Percentiles rank a stretch among this genome's conserved stretches.
These are phyloP conservation scores for Borovskyia barvae DNA, from an alignment of 208 protist genomes.

Conservation along the genomic window DNA sequence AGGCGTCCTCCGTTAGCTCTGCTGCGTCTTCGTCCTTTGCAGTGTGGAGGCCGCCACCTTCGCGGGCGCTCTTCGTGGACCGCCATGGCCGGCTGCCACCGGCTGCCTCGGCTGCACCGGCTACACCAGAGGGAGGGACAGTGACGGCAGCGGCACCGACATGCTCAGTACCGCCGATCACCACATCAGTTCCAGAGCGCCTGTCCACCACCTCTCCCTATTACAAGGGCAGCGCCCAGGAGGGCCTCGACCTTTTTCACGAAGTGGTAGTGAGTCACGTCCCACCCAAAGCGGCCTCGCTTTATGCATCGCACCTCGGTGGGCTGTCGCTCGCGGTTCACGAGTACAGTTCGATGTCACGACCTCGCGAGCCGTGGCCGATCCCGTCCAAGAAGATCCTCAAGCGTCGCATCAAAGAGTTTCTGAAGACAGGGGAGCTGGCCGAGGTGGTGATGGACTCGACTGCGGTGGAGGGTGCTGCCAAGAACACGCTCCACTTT, in stretches of 20 bases:
- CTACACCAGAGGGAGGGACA: neutral
- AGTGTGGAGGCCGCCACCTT: slow-evolving; percentile 10
- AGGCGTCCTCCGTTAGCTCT: neutral
- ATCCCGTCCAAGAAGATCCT: slow-evolving; percentile 20
- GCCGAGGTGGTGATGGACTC: slow-evolving; percentile 42
- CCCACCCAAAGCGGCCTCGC: slow-evolving; percentile 33
- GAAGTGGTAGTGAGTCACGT: slow-evolving; percentile 61
- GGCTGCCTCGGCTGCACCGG: neutral
- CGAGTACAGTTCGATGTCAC: slow-evolving; percentile 76
- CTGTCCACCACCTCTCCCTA: neutral
- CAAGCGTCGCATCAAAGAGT: slow-evolving; percentile 33
- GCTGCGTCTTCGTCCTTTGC: slow-evolving; percentile 13
- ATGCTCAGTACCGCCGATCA: neutral
- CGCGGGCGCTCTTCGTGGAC: slow-evolving; percentile 24
- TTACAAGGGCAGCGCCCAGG: slow-evolving; percentile 38
- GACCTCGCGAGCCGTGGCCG: slow-evolving; percentile 48
- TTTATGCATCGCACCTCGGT: slow-evolving; percentile 70
- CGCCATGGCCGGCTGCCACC: slow-evolving; percentile 21
- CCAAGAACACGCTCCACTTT: too few species aligned
- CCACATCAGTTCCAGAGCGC: neutral
- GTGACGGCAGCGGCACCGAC: neutral
- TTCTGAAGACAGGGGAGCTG: slow-evolving; percentile 44
- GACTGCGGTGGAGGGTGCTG: too few species aligned
- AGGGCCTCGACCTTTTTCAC: slow-evolving; percentile 67
- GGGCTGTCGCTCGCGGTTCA: slow-evolving; percentile 70